phyloP scores from a whole-genome alignment of 106 monocot species.

The Dactylorhiza incarnata region DNA sequence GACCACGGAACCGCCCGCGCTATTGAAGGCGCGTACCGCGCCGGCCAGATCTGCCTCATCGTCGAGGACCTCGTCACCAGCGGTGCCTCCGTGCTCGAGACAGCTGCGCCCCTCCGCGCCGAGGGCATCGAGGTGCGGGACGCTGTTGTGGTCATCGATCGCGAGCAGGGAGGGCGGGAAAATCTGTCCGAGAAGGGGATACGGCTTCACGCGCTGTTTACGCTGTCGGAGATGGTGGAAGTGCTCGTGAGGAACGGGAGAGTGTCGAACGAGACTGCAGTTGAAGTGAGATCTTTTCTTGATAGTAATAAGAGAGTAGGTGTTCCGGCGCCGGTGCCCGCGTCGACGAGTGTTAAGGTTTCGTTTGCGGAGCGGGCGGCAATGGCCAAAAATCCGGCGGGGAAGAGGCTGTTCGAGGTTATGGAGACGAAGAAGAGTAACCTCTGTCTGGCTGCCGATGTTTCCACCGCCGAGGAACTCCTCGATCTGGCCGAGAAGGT shows the following conservation, averaged over 20 bases:
- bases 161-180: slow-evolving; percentile 88
- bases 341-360: slow-evolving; percentile 28
- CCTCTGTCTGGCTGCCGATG: slow-evolving; percentile 83
- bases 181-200: slow-evolving; percentile 70
- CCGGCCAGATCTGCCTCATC: slow-evolving; percentile 62
- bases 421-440: slow-evolving; percentile 91
- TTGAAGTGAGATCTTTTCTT: slow-evolving; percentile 62
- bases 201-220: slow-evolving; percentile 50
- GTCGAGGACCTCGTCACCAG: slow-evolving; percentile 95
- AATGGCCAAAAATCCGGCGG: slow-evolving; percentile 59
- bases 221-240: slow-evolving; percentile 51
- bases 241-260: slow-evolving; percentile 53
- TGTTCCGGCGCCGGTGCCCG: slow-evolving; percentile 26
- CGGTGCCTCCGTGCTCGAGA: slow-evolving; percentile 93
- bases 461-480: slow-evolving; percentile 69
- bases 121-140: slow-evolving; percentile 61
- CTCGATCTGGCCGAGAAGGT: slow-evolving; percentile 82
- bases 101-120: slow-evolving; percentile 56
- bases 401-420: slow-evolving; percentile 78
- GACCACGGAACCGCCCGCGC: slow-evolving; percentile 59
- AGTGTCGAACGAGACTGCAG: slow-evolving; percentile 42
- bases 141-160: slow-evolving; percentile 79
- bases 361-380: slow-evolving; percentile 55
- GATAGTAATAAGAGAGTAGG: slow-evolving; percentile 51
- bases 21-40: slow-evolving; percentile 60